Conservation (phyloP, 306 rosid species). For the Leucaena leucocephala region DNA sequence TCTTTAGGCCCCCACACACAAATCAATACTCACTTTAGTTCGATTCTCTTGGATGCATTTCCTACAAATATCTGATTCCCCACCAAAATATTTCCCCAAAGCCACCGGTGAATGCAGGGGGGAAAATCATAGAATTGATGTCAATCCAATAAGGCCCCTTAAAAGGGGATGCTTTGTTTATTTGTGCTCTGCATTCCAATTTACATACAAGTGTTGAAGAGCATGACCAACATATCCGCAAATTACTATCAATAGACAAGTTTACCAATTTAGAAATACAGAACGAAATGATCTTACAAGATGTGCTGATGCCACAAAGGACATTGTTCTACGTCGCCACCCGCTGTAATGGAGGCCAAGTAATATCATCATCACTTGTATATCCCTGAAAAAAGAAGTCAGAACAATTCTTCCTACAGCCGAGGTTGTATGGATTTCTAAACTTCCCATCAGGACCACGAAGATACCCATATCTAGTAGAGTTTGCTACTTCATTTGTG, state of each 20-base stretch:
- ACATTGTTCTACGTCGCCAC: slow-evolving; percentile 49
- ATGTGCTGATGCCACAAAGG: slow-evolving; percentile 21
- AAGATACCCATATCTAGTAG: slow-evolving; percentile 75
- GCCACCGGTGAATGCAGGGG: slow-evolving; percentile 15
- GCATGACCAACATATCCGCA: slow-evolving; percentile 32
- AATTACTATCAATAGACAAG: slow-evolving; percentile 34
- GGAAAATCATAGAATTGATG: background rate
- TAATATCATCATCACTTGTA: slow-evolving; percentile 64
- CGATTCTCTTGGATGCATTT: too few species aligned
- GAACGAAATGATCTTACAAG: slow-evolving; percentile 35
- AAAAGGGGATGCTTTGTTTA: slow-evolving; percentile 27
- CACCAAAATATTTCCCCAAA: too few species aligned
- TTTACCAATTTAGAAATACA: slow-evolving; percentile 12
- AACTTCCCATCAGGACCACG: slow-evolving; percentile 83
- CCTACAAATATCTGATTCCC: too few species aligned
- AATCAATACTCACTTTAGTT: too few species aligned
- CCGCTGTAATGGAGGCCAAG: slow-evolving; percentile 81
- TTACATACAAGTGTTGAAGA: slow-evolving; percentile 44
- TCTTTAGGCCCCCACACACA: too few species aligned
- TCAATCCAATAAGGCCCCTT: background rate
- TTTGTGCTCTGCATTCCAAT: background rate
- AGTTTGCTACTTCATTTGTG: slow-evolving; percentile 79
- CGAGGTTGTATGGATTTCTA: slow-evolving; percentile 82
- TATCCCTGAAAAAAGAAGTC: slow-evolving; percentile 75
- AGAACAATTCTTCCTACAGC: slow-evolving; percentile 76